These are phyloP conservation scores for Thraustochytrium striatum DNA, from an alignment of 352 stramenopile genomes.

Conservation along the genomic window DNA sequence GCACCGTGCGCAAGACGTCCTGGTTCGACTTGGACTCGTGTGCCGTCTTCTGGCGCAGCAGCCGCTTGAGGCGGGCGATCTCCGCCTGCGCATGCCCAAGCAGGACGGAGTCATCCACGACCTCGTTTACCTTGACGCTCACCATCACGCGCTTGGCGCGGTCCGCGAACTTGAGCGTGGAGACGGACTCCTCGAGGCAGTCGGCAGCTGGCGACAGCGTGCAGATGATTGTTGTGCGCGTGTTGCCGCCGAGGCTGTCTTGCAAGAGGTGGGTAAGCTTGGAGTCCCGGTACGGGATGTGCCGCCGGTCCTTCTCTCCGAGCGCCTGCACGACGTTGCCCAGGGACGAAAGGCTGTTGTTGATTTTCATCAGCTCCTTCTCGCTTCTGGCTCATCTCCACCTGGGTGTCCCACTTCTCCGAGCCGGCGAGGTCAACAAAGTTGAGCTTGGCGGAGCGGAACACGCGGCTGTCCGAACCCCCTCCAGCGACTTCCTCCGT, in stretches of 20 bases:
- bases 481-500: slow-evolving; percentile 50
- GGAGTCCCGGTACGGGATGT: slow-evolving; percentile 88
- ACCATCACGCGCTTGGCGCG: slow-evolving; percentile 70
- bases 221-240: slow-evolving; percentile 77
- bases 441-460: slow-evolving; percentile 77
- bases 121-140: slow-evolving; percentile 71
- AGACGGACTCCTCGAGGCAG: slow-evolving; percentile 79
- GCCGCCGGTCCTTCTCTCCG: slow-evolving; percentile 74
- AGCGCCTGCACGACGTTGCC: slow-evolving; percentile 88
- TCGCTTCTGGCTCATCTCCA: slow-evolving; percentile 71
- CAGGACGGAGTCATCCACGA: slow-evolving; percentile 72
- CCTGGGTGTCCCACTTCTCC: slow-evolving; percentile 60
- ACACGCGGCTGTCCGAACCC: slow-evolving; percentile 63
- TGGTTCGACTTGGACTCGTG: too few species aligned
- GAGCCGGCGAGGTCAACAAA: slow-evolving; percentile 85
- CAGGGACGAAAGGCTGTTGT: slow-evolving; percentile 79
- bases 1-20: too few species aligned
- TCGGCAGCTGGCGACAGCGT: slow-evolving; percentile 71
- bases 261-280: slow-evolving; percentile 89
- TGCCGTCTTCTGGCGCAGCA: slow-evolving; percentile 11
- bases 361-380: slow-evolving; percentile 85
- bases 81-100: slow-evolving; percentile 68
- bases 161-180: slow-evolving; percentile 79
- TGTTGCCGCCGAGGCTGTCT: slow-evolving; percentile 83
- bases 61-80: slow-evolving; percentile 63